Conservation (phyloP, 2,329 filamentous ascomycete species). For the Botryosphaeria agaves region DNA sequence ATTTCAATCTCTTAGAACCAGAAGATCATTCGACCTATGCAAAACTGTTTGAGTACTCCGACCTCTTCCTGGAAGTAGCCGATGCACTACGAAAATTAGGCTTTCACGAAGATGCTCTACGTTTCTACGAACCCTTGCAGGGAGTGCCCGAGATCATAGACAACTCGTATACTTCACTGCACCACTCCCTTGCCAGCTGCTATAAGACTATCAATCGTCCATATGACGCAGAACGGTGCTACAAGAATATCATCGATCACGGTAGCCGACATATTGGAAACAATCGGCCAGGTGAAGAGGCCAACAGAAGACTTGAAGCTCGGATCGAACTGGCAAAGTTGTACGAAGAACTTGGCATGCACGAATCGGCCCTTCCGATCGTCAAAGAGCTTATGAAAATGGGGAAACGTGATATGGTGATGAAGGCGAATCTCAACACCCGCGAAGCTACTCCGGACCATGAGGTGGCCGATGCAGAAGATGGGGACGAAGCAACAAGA, state of each 20-base stretch:
- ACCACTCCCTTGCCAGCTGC: slow-evolving; percentile 44
- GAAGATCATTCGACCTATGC: slow-evolving; percentile 27
- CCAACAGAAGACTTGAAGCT: slow-evolving; percentile 59
- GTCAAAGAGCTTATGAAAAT: slow-evolving; percentile 59
- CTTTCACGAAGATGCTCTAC: slow-evolving; percentile 35
- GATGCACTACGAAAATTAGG: slow-evolving; percentile 36
- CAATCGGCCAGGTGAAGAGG: too few relatives aligned
- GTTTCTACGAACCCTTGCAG: slow-evolving; percentile 38
- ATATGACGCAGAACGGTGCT: slow-evolving; percentile 59
- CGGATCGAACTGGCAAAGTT: slow-evolving; percentile 67
- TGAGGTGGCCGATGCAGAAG: too few relatives aligned
- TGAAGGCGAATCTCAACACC: too few relatives aligned
- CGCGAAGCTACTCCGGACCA: too few relatives aligned
- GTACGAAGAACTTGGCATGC: slow-evolving; percentile 59
- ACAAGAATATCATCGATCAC: slow-evolving; percentile 55
- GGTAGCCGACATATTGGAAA: too few relatives aligned
- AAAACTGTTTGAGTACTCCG: slow-evolving; percentile 46
- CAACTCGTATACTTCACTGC: slow-evolving; percentile 30
- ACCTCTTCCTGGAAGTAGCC: slow-evolving; percentile 61
- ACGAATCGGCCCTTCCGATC: slow-evolving; percentile 59
- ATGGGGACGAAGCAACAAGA: too few relatives aligned
- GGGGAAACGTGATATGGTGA: slow-evolving; percentile 23
- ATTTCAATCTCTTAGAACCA: slow-evolving; percentile 37
- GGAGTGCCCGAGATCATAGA: slow-evolving; percentile 29
- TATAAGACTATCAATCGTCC: slow-evolving; percentile 30